Evolutionary conservation across 345 rosid genomes (phyloP).

Genomic region (Populus euphratica): DNA sequence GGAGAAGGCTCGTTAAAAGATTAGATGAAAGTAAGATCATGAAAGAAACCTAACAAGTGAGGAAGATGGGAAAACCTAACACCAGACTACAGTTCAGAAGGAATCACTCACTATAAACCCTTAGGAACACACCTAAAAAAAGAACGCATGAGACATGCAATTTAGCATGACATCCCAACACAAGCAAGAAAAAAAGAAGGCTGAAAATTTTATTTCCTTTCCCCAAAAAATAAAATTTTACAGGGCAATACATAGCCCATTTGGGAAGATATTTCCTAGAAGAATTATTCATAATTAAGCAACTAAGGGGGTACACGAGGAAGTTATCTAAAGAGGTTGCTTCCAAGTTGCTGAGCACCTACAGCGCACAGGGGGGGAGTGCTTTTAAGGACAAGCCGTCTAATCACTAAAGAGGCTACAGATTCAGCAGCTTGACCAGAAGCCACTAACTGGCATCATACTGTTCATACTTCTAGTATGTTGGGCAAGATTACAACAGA

Average conservation of each 20-base stretch:
- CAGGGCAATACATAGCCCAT: background rate
- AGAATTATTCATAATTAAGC: background rate
- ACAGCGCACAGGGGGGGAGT: background rate
- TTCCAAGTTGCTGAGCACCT: background rate
- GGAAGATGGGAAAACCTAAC: background rate
- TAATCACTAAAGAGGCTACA: background rate
- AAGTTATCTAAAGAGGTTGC: background rate
- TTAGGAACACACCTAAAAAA: background rate
- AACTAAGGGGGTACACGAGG: background rate
- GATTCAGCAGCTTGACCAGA: background rate
- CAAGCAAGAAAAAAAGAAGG: background rate
- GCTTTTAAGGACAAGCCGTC: background rate
- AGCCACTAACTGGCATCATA: background rate
- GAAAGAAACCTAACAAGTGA: background rate
- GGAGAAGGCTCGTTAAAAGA: background rate
- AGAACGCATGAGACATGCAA: background rate
- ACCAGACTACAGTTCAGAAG: background rate
- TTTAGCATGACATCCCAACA: background rate
- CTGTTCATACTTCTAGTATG: background rate
- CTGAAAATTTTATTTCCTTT: background rate
- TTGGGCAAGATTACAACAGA: background rate
- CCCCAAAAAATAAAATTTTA: background rate
- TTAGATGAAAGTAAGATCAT: background rate
- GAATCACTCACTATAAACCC: background rate
- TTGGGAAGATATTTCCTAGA: background rate